Evolutionary conservation across 2,329 filamentous ascomycete species (phyloP).

Genomic region (Neopestalotiopsis rosae): DNA sequence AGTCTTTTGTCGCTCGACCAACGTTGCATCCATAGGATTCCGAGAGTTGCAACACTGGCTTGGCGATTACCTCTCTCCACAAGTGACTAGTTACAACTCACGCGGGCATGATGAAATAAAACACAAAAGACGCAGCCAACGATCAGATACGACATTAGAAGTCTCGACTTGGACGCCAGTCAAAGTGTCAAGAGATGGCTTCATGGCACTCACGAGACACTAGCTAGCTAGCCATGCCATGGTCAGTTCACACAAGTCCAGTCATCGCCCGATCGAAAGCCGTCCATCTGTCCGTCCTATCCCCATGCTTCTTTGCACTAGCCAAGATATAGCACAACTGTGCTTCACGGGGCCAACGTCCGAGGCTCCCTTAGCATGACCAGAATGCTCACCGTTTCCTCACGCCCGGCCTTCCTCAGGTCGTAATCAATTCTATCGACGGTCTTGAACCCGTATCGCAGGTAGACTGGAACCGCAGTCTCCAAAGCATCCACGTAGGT

Average conservation of each 20-base stretch:
- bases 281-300: neutral
- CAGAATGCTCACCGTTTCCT: slow-evolving; percentile 15
- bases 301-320: neutral
- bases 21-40: neutral
- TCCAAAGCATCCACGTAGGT: slow-evolving; percentile 21
- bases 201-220: neutral
- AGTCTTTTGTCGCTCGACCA: neutral
- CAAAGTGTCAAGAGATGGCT: neutral
- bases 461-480: slow-evolving; percentile 17
- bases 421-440: slow-evolving; percentile 21
- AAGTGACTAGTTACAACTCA: slow-evolving; percentile 1
- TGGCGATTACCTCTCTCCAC: neutral
- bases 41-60: neutral
- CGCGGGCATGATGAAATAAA: neutral
- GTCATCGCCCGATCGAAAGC: neutral
- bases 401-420: slow-evolving; percentile 18
- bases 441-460: slow-evolving; percentile 20
- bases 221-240: neutral
- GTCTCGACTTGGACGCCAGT: neutral
- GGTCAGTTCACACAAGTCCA: neutral
- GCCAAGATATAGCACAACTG: neutral
- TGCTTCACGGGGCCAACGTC: neutral
- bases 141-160: neutral
- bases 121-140: neutral
- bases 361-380: slow-evolving; percentile 20